Evolutionary conservation across 2,329 filamentous ascomycete species (phyloP), one percentile per base, ranked within the genome.

Genomic region (Exophiala xenobiotica): DNA sequence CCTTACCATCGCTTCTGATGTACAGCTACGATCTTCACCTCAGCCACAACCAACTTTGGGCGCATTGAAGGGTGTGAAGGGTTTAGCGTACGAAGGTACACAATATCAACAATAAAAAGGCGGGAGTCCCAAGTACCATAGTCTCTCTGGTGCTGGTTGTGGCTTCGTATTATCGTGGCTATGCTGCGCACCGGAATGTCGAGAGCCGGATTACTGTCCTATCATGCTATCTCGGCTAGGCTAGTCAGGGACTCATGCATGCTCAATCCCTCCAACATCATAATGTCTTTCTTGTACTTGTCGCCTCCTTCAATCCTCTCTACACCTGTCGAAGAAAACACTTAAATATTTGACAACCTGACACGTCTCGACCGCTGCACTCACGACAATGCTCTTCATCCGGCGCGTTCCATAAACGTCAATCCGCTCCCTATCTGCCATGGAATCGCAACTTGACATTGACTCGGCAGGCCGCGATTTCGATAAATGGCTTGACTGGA

Each of bases 401-500:
- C 23, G 6, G 14, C 42, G 29, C 16, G 42, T 35, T 26, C 8
- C 5, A 33, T 18, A 35, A 27, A 22, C n/a, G 19, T 12, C 18
- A 14, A 37, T 46, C 9, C 46, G 35, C 35, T 14, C 44, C 9
- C 41, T 49, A 37, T 26, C 39, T 19, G 35, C 48, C 47, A 51
- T 53, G 50, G 46, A 53, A 11, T 37, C 51, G n/a, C 51, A 26
- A 18, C 46, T 54, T 33, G 45, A 54, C 19, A n/a, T 59, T n/a
- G 48, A 51, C 33, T 45, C 51, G 16, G 56, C 56, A 16, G 58
- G 56, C 18, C 56, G 54, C 23, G 60, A 62, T n/a, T 62, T 62
- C 49, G 60, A 62, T 41, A 54, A 59, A 48, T 61, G 58, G 57
- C 53, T 62, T 18, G 60, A 62, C 43, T 61, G 58, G 58, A 60